These are phyloP conservation scores for Cryptococcus sp. DNA, from an alignment of 1,284 basidiomycete species.

Conservation along the genomic window DNA sequence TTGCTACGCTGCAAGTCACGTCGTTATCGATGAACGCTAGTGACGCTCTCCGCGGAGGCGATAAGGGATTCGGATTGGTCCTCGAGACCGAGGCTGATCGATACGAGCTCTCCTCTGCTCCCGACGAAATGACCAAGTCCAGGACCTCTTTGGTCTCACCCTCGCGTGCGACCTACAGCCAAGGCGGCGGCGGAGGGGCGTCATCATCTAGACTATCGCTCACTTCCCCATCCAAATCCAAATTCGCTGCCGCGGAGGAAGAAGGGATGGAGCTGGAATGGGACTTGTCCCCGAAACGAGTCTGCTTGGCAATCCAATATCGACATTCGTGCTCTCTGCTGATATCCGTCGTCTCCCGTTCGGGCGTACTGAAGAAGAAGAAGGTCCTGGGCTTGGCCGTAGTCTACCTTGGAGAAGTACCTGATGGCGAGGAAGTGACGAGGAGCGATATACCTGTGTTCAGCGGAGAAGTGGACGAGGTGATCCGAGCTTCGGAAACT, in stretches of 20 bases:
- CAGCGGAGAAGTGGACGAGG: conserved; percentile 37
- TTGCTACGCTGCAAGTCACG: conserved; percentile 44
- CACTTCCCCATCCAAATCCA: conserved; percentile 1
- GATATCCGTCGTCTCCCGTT: conserved; percentile 36
- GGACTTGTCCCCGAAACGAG: conserved; percentile 6
- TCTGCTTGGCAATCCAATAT: conserved; percentile 46
- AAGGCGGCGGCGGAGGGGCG: no score
- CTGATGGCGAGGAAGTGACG: conserved; percentile 29
- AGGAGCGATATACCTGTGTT: conserved; percentile 40
- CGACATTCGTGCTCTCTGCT: conserved; percentile 50
- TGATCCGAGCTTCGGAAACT: conserved; percentile 15
- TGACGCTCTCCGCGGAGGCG: conserved; percentile 12
- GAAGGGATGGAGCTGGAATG: conserved; percentile 16
- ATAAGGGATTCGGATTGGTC: conserved; percentile 29
- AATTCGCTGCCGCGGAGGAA: background rate
- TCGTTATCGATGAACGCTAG: conserved; percentile 25
- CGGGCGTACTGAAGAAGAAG: conserved; percentile 42
- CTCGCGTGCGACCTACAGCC: no score
- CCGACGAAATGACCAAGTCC: background rate
- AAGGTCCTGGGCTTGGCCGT: conserved; percentile 38
- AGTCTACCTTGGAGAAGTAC: conserved; percentile 36
- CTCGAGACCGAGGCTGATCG: conserved; percentile 44
- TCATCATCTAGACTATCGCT: background rate
- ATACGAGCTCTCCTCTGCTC: conserved; percentile 17
- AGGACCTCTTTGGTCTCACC: no score